Conservation (phyloP, 2,329 filamentous ascomycete species). For the Verticillium klebahnii region DNA sequence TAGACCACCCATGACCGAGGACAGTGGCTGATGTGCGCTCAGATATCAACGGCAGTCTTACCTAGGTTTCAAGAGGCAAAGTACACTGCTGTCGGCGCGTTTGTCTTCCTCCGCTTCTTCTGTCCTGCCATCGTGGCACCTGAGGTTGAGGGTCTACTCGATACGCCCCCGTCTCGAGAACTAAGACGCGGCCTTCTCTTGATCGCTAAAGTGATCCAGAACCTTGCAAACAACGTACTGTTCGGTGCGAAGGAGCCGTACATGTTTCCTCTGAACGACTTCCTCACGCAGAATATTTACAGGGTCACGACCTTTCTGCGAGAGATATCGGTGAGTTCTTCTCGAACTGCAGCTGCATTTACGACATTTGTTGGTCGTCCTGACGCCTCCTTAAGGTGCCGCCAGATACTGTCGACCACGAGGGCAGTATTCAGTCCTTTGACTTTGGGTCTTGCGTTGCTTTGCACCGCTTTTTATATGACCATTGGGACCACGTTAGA, state of each 20-base stretch:
- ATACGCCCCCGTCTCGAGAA: conserved; percentile 57
- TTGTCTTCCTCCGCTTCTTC: conserved; percentile 68
- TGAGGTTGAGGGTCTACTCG: conserved; percentile 62
- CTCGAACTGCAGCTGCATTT: conserved; percentile 8
- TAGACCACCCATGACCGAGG: too few species aligned
- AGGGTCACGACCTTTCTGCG: conserved; percentile 61
- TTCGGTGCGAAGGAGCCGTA: conserved; percentile 70
- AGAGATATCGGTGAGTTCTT: conserved; percentile 56
- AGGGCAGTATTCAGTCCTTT: conserved; percentile 45
- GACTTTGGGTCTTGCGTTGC: conserved; percentile 70
- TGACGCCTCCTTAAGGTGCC: conserved; percentile 31
- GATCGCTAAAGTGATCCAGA: conserved; percentile 68
- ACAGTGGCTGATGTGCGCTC: conserved; percentile 8
- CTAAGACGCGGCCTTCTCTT: conserved; percentile 64
- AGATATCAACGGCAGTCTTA: conserved; percentile 61
- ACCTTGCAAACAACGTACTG: conserved; percentile 66
- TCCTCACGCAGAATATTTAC: conserved; percentile 64
- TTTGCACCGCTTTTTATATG: conserved; percentile 64
- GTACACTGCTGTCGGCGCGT: conserved; percentile 67
- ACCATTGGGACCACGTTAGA: conserved; percentile 66
- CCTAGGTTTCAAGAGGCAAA: conserved; percentile 63
- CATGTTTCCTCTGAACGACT: conserved; percentile 67
- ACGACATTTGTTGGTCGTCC: neutral
- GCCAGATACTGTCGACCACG: conserved; percentile 38
- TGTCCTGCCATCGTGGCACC: conserved; percentile 69